Conservation (phyloP, 805 yeast genomes). For the Candida germanica region DNA sequence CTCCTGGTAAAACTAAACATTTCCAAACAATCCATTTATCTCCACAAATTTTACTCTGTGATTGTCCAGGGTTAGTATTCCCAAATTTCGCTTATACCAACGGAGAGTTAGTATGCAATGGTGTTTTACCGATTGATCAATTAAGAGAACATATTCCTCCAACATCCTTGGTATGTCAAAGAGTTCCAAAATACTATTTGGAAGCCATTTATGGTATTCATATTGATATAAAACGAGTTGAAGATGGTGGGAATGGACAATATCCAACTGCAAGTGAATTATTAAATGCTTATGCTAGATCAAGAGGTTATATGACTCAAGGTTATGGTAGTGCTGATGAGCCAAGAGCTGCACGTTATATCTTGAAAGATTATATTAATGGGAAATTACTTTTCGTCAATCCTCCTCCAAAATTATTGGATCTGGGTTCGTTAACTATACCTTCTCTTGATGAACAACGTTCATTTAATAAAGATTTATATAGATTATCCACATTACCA, state of each 20-base stretch:
- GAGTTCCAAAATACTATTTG: conserved; percentile 83
- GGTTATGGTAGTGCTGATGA: conserved; percentile 97
- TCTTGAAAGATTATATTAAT: conserved; percentile 90
- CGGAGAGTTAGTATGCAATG: conserved; percentile 95
- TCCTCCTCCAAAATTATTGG: conserved; percentile 75
- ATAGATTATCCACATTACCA: conserved; percentile 62
- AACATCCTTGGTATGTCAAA: conserved; percentile 73
- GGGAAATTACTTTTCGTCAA: conserved; percentile 82
- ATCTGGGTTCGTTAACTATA: conserved; percentile 58
- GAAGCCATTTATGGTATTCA: conserved; percentile 95
- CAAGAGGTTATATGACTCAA: conserved; percentile 96
- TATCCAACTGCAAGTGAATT: conserved; percentile 86
- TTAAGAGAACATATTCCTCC: conserved; percentile 91
- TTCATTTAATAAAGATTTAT: conserved; percentile 72
- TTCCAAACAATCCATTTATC: conserved; percentile 92
- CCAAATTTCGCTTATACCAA: conserved; percentile 96
- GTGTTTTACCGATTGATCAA: conserved; percentile 98
- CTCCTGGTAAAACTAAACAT: conserved; percentile 99
- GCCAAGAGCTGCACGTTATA: conserved; percentile 87
- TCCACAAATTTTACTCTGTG: conserved; percentile 82
- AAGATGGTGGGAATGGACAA: conserved; percentile 83
- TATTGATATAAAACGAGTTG: conserved; percentile 67
- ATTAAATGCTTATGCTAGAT: conserved; percentile 88
- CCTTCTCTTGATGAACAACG: conserved; percentile 38
- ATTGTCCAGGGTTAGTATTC: conserved; percentile 98